These are phyloP conservation scores for Syzygium syzygioides DNA, from an alignment of 441 rosid genomes.

Conservation along the genomic window DNA sequence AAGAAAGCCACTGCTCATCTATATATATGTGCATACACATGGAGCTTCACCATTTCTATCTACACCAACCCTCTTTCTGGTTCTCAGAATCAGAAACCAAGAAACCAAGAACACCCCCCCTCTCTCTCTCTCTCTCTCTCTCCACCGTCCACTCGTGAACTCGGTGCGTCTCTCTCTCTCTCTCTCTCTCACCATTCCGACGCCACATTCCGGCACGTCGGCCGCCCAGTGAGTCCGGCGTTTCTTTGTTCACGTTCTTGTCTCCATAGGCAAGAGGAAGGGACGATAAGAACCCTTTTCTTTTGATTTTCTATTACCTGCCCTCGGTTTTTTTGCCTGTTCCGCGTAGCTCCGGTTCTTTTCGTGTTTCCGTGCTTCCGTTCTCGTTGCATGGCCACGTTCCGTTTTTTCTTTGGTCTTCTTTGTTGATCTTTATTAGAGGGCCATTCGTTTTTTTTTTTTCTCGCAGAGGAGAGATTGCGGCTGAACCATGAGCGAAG, in stretches of 20 bases:
- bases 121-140: too few relatives aligned
- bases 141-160: neutral
- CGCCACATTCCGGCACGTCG: neutral
- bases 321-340: neutral
- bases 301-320: neutral
- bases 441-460: neutral
- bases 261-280: neutral
- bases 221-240: neutral
- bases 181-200: neutral
- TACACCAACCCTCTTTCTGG: too few relatives aligned
- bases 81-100: too few relatives aligned
- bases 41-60: neutral
- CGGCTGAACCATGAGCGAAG: neutral
- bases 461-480: neutral
- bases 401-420: neutral
- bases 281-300: neutral
- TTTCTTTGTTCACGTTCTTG: neutral
- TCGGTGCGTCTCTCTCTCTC: neutral
- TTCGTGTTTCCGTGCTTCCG: neutral
- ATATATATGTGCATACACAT: neutral
- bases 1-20: neutral
- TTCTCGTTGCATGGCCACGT: neutral
- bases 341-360: neutral
- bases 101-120: too few relatives aligned
- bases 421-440: neutral